These are phyloP conservation scores for Lachancea cidri DNA, from an alignment of 805 yeast genomes.

Conservation along the genomic window DNA sequence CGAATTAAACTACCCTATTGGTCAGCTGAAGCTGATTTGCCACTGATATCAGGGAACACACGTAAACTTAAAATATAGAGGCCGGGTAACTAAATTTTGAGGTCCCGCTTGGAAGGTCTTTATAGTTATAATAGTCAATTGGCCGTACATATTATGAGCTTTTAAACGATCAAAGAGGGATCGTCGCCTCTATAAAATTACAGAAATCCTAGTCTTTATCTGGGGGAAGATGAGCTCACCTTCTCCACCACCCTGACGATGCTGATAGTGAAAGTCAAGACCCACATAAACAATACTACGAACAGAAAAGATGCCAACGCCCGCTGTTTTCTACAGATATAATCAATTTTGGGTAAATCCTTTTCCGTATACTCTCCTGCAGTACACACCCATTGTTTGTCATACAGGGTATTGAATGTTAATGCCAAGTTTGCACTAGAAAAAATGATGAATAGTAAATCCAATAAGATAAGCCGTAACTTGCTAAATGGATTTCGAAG, in stretches of 20 bases:
- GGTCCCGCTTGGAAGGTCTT: not conserved
- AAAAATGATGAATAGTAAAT: slow-evolving; percentile 80
- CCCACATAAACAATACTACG: slow-evolving; percentile 74
- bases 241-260: slow-evolving; percentile 75
- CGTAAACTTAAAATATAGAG: not conserved
- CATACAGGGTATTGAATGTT: slow-evolving; percentile 78
- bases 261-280: slow-evolving; percentile 76
- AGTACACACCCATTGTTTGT: slow-evolving; percentile 74
- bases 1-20: not conserved
- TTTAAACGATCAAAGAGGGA: too few relatives aligned
- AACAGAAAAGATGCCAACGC: slow-evolving; percentile 77
- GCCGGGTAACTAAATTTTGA: not conserved
- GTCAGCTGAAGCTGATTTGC: not conserved
- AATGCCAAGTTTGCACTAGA: slow-evolving; percentile 83
- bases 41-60: not conserved
- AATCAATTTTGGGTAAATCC: slow-evolving; percentile 34
- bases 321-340: slow-evolving; percentile 73
- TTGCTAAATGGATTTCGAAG: slow-evolving; percentile 80
- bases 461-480: slow-evolving; percentile 74
- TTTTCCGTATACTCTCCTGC: slow-evolving; percentile 16
- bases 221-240: slow-evolving; percentile 34
- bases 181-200: not conserved
- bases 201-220: slow-evolving; percentile 5
- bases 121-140: not conserved
- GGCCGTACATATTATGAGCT: not conserved